Percentiles rank a stretch among this genome's conserved stretches.
Evolutionary conservation across 1,284 basidiomycete genomes (phyloP).

Genomic region (Marasmius sp.): DNA sequence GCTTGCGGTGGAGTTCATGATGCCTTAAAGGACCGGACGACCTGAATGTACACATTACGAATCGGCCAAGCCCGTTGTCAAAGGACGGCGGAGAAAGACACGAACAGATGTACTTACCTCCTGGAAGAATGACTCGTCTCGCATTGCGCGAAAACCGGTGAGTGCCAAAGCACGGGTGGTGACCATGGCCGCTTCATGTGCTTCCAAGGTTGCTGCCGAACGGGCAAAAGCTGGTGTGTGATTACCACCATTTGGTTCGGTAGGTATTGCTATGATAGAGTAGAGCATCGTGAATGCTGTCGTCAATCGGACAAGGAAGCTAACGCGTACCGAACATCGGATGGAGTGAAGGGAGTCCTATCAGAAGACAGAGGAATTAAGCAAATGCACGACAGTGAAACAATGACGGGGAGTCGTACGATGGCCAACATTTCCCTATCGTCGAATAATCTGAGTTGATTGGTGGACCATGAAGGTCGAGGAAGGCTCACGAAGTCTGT

Average conservation of each 20-base stretch:
- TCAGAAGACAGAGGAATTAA: neutral
- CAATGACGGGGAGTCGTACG: constrained; percentile 36
- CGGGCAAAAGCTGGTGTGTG: constrained; percentile 66
- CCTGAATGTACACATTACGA: neutral
- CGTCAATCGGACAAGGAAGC: constrained; percentile 3
- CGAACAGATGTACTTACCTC: constrained; percentile 38
- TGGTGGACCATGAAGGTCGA: constrained; percentile 4
- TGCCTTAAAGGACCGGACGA: neutral
- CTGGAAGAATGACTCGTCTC: constrained; percentile 56
- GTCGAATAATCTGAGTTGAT: constrained; percentile 13
- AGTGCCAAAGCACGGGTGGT: constrained; percentile 62
- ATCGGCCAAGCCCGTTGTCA: neutral
- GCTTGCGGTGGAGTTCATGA: neutral
- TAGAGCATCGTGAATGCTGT: constrained; percentile 2
- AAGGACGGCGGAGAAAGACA: neutral
- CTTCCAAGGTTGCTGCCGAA: constrained; percentile 57
- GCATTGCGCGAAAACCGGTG: constrained; percentile 56
- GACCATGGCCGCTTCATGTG: constrained; percentile 59
- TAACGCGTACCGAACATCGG: constrained; percentile 53
- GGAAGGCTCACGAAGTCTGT: constrained; percentile 61
- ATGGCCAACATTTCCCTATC: constrained; percentile 68
- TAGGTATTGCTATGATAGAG: constrained; percentile 57
- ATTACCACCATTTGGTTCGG: constrained; percentile 59
- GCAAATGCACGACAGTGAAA: constrained; percentile 15
- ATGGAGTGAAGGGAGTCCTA: constrained; percentile 66